Evolutionary conservation across 805 yeast species (phyloP).

Genomic region (Candida loeiensis): DNA sequence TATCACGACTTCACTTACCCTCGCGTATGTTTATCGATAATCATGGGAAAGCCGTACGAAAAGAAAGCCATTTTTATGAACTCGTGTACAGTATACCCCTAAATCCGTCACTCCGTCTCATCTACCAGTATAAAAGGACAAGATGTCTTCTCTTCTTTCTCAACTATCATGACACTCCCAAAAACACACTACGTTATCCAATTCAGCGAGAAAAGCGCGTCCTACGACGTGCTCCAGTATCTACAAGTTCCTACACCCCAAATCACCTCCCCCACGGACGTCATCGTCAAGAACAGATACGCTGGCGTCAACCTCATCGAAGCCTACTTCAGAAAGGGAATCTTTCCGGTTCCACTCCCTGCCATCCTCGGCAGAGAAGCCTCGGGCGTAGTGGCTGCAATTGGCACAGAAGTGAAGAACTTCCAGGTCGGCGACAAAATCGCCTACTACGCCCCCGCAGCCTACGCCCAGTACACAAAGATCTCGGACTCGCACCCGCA

Average conservation of each 20-base stretch:
- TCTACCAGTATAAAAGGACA: too few relatives aligned
- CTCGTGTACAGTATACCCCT: too few relatives aligned
- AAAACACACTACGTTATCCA: conserved; percentile 52
- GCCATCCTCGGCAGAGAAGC: conserved; percentile 71
- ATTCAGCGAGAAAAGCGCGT: conserved; percentile 52
- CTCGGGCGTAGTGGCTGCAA: conserved; percentile 62
- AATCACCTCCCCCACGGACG: conserved; percentile 46
- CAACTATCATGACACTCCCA: conserved; percentile 48
- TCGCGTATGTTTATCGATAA: too few relatives aligned
- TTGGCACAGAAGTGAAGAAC: conserved; percentile 54
- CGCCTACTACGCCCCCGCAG: conserved; percentile 45
- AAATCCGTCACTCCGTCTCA: too few relatives aligned
- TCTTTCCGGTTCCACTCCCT: conserved; percentile 63
- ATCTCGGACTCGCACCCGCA: conserved; percentile 29
- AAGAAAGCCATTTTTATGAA: too few relatives aligned
- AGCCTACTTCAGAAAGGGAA: conserved; percentile 74
- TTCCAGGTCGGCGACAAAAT: conserved; percentile 69
- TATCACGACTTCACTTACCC: too few relatives aligned
- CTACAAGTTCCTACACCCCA: conserved; percentile 57
- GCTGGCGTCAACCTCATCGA: conserved; percentile 85
- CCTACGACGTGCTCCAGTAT: conserved; percentile 55
- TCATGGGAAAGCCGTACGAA: too few relatives aligned
- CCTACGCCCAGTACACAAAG: conserved; percentile 76
- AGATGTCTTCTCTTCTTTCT: too few relatives aligned
- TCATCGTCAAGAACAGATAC: conserved; percentile 69